phyloP scores from a whole-genome alignment of 164 flowering plant species.

The Nymphaea colorata region DNA sequence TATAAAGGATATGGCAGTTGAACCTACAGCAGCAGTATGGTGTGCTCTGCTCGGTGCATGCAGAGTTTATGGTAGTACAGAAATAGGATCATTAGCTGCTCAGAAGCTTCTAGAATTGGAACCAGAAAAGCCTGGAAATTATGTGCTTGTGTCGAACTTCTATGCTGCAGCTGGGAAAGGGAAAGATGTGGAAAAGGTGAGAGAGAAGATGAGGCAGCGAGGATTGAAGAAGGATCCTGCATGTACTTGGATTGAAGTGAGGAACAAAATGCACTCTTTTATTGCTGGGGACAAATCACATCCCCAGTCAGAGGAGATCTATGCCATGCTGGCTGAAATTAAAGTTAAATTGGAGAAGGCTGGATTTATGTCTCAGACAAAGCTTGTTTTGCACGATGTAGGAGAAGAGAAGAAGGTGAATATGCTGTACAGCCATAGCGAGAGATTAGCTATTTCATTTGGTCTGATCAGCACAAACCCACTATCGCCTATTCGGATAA shows the following conservation, averaged over 20 bases:
- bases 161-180: slow-evolving; percentile 57
- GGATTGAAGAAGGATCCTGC: slow-evolving; percentile 76
- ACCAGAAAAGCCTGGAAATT: slow-evolving; percentile 56
- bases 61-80: slow-evolving; percentile 40
- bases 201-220: slow-evolving; percentile 47
- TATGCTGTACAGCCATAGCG: slow-evolving; percentile 69
- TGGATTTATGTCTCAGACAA: slow-evolving; percentile 55
- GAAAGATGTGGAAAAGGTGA: slow-evolving; percentile 58
- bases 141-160: slow-evolving; percentile 64
- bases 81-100: slow-evolving; percentile 59
- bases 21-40: slow-evolving; percentile 66
- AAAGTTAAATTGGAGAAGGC: slow-evolving; percentile 38
- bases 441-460: slow-evolving; percentile 74
- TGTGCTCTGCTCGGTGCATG: slow-evolving; percentile 78
- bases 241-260: slow-evolving; percentile 80
- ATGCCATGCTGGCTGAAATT: slow-evolving; percentile 32
- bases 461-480: slow-evolving; percentile 39
- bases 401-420: slow-evolving; percentile 51
- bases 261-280: slow-evolving; percentile 53
- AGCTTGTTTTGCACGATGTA: slow-evolving; percentile 52
- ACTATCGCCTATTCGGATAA: slow-evolving; percentile 18
- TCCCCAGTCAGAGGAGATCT: slow-evolving; percentile 38
- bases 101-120: slow-evolving; percentile 47
- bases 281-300: slow-evolving; percentile 58
- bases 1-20: slow-evolving; percentile 34